Percentiles rank a stretch among this genome's conserved stretches.
phyloP scores from a whole-genome alignment of 352 stramenopile genomes.

The Phytophthora pluvialis region DNA sequence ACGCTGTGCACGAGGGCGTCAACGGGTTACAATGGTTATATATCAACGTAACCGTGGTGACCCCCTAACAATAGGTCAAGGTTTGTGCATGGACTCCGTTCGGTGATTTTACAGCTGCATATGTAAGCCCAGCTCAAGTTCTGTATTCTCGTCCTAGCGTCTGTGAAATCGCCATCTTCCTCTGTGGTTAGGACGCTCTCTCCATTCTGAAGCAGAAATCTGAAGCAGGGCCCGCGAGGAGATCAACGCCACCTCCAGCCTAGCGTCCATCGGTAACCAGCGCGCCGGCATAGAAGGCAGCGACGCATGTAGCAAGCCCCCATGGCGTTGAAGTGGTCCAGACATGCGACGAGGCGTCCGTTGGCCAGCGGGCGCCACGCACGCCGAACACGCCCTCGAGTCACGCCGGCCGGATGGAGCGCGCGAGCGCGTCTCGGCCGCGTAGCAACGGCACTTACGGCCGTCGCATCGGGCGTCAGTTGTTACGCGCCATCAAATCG shows the following conservation, averaged over 20 bases:
- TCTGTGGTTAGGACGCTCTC: too few relatives aligned
- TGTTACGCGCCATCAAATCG: not conserved
- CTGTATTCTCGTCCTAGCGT: too few relatives aligned
- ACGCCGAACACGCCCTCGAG: conserved; percentile 8
- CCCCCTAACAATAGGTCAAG: too few relatives aligned
- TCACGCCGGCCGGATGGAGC: not conserved
- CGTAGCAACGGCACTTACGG: not conserved
- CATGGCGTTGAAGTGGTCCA: conserved; percentile 22
- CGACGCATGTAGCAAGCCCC: not conserved
- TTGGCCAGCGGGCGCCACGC: conserved; percentile 15
- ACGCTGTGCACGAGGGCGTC: too few relatives aligned
- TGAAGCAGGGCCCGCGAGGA: not conserved
- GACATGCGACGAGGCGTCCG: conserved; percentile 19
- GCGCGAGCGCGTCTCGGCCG: not conserved
- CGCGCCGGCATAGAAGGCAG: not conserved
- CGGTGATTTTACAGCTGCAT: too few relatives aligned
- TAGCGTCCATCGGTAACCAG: not conserved
- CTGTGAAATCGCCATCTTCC: too few relatives aligned
- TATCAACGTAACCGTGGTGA: too few relatives aligned
- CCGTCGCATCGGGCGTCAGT: not conserved
- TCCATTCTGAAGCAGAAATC: conserved; percentile 15
- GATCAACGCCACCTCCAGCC: not conserved
- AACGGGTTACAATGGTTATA: too few relatives aligned
- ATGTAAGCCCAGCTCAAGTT: too few relatives aligned
- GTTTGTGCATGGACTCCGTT: too few relatives aligned